These are phyloP conservation scores for Massarina eburnea DNA, from an alignment of 2,329 filamentous ascomycete genomes.

Conservation along the genomic window DNA sequence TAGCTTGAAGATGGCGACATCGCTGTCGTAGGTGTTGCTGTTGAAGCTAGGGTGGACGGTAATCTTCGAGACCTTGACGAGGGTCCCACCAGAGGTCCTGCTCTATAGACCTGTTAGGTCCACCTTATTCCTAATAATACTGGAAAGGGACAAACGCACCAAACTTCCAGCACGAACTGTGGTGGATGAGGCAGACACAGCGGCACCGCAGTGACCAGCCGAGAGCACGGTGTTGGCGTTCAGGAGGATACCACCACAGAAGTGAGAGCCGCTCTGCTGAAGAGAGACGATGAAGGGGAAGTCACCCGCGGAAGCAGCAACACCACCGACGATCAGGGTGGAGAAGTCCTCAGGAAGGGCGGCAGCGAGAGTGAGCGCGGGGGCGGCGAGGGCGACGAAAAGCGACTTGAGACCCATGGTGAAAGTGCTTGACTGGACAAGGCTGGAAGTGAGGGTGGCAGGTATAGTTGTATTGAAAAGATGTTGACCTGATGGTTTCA, in stretches of 20 bases:
- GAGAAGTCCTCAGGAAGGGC: constrained; percentile 23
- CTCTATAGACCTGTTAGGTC: background rate
- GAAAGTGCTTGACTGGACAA: background rate
- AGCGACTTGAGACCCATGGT: constrained; percentile 14
- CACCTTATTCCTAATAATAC: too few relatives aligned
- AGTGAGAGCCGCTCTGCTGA: constrained; percentile 21
- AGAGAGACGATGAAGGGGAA: constrained; percentile 33
- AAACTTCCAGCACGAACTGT: constrained; percentile 24
- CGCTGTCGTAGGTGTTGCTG: constrained; percentile 13
- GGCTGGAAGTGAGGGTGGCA: constrained; percentile 5
- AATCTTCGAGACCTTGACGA: constrained; percentile 20
- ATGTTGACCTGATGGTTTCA: constrained; percentile 21
- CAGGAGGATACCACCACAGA: constrained; percentile 31
- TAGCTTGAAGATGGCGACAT: constrained; percentile 22
- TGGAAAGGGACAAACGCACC: constrained; percentile 10
- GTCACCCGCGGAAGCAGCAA: constrained; percentile 23
- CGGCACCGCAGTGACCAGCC: constrained; percentile 30
- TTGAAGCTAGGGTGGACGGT: constrained; percentile 23
- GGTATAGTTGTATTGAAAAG: constrained; percentile 10
- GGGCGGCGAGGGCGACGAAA: constrained; percentile 22
- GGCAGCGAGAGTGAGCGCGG: constrained; percentile 20
- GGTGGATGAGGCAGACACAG: constrained; percentile 15
- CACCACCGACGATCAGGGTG: constrained; percentile 28
- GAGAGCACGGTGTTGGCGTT: constrained; percentile 32
- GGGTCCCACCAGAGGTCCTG: constrained; percentile 16